Evolutionary conservation across 2,329 filamentous ascomycete genomes (phyloP), one percentile per base, ranked within the genome.

Genomic region (Colletotrichum sp.): DNA sequence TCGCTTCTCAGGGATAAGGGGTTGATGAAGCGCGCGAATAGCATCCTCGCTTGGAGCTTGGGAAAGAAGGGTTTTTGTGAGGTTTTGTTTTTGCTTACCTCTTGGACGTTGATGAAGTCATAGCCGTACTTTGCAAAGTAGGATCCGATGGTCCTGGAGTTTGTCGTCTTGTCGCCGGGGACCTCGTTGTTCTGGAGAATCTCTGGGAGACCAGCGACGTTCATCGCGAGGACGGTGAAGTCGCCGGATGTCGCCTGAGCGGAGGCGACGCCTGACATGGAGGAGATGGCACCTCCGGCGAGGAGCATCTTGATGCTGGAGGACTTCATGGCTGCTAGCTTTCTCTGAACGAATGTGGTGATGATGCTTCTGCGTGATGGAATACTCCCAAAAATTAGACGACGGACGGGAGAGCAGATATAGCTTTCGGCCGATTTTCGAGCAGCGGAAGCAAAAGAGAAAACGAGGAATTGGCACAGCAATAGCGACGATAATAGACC

Each of bases 51-150:
- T 48, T n/a, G 38, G 18, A 2, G 28, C 1, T 16, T 24, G 34
- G 24, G 26, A 43, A 71, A 43, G 10, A 32, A 30, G 8, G 21
- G 21, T n/a, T 34, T 13, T 38, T 21, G 24, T 21, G 21, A 63
- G 16, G 10, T 32, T 72, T 77, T 28, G 77, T 15, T 70, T 12
- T 12, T 24, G 43, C 67, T 69, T 18, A 88, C 88, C 85, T 94
- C 93, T 81, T 94, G 93, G 16, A 93, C 85, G 78, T 94, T 88
- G 80, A 94, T 91, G 32, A 94, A 83, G 78, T 92, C 91, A 83
- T 91, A 92, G 72, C 84, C 87, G 74, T 92, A 89, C 79, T 90
- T 78, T 7, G 89, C 84, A 78, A 94, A 91, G 68, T 89, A 85
- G 6, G 86, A 80, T 1, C 92, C 92, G 65, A 94, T 93, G 32